Percentiles rank a stretch among this genome's conserved stretches.
phyloP scores from a whole-genome alignment of 139 green algal genomes.

The Auxenochlorella pyrenoidosa region DNA sequence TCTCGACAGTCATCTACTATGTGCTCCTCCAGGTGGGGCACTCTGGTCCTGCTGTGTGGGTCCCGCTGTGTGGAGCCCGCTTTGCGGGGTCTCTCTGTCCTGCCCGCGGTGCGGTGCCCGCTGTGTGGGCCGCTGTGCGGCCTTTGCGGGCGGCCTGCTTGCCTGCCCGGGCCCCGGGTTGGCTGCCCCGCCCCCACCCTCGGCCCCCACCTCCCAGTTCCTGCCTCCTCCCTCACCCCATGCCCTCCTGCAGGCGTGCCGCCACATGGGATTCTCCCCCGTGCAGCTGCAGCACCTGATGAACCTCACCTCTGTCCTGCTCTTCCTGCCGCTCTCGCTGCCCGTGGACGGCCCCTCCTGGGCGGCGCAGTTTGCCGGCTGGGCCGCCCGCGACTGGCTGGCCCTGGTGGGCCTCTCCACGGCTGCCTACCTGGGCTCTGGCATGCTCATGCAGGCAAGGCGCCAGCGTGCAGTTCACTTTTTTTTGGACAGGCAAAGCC shows the following conservation, averaged over 20 bases:
- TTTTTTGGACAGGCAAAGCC: too few relatives aligned
- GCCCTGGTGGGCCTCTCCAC: slow-evolving; percentile 9
- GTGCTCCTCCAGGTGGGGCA: not conserved
- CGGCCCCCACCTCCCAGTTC: not conserved
- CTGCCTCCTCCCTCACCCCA: not conserved
- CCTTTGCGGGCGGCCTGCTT: too few relatives aligned
- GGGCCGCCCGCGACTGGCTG: slow-evolving; percentile 1
- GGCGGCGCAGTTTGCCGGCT: not conserved
- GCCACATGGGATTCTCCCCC: not conserved
- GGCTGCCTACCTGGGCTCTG: slow-evolving; percentile 1
- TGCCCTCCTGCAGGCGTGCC: not conserved
- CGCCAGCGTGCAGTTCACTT: too few relatives aligned
- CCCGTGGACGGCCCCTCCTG: slow-evolving; percentile 10
- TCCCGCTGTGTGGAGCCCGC: too few relatives aligned
- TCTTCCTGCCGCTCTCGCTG: slow-evolving; percentile 19
- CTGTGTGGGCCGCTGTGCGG: too few relatives aligned
- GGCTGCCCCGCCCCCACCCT: not conserved
- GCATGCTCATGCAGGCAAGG: slow-evolving; percentile 19
- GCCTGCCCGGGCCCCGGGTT: too few relatives aligned
- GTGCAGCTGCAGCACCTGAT: slow-evolving; percentile 31
- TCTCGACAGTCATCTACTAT: slow-evolving; percentile 12
- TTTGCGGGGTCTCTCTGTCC: too few relatives aligned
- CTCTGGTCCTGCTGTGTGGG: too few relatives aligned
- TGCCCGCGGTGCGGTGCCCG: too few relatives aligned
- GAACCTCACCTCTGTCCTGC: slow-evolving; percentile 1